phyloP scores from a whole-genome alignment of 495 filamentous ascomycete genomes.

The Trichoderma virens region DNA sequence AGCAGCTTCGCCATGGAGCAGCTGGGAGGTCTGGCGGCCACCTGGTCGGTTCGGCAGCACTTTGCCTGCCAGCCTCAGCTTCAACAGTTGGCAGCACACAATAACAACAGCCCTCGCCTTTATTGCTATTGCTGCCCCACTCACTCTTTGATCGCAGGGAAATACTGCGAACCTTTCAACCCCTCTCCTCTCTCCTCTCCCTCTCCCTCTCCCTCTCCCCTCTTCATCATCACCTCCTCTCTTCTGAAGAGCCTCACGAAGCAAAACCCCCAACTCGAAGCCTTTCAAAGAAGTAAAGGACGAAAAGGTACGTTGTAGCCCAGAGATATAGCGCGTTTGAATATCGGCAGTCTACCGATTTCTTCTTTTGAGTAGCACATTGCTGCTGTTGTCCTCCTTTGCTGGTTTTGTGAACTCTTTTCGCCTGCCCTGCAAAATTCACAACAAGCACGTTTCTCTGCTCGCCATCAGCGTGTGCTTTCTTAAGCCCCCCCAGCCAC shows the following conservation, averaged over 20 bases:
- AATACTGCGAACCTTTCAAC: neutral
- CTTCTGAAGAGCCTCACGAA: neutral
- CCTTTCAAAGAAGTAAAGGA: too few relatives aligned
- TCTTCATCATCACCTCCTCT: neutral
- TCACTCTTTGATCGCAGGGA: neutral
- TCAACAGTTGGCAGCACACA: too few relatives aligned
- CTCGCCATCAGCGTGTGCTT: neutral
- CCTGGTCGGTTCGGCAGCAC: too few relatives aligned
- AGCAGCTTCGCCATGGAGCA: too few relatives aligned
- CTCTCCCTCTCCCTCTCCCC: neutral
- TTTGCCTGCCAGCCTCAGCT: too few relatives aligned
- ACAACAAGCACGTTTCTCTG: neutral
- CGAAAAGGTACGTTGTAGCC: too few relatives aligned
- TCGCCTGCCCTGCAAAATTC: neutral
- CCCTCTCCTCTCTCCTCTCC: neutral
- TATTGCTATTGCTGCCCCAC: neutral
- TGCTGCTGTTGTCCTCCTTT: neutral
- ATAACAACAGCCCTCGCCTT: neutral
- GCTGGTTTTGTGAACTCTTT: neutral
- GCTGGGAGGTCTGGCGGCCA: too few relatives aligned
- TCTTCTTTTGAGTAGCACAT: neutral
- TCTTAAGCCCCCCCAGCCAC: neutral
- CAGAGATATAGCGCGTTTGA: too few relatives aligned
- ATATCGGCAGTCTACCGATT: neutral
- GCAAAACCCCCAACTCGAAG: neutral